Conservation (phyloP, 2,329 filamentous ascomycete species). For the Aspergillus felis region DNA sequence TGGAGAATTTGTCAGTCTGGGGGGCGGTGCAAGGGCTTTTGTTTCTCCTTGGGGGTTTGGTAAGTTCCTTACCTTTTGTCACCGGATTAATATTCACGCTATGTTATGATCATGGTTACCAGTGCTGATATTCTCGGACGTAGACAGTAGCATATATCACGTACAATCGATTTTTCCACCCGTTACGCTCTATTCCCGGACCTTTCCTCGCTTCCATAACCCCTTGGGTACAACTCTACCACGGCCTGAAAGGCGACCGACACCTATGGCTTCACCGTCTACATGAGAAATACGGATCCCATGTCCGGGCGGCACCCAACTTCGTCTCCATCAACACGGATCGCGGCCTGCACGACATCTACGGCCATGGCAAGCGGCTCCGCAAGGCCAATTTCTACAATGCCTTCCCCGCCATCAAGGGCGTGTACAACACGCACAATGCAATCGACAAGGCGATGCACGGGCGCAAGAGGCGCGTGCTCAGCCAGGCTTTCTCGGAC, state of each 20-base stretch:
- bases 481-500: slow-evolving; percentile 69
- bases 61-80: slow-evolving; percentile 8
- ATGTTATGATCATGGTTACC: too few relatives aligned
- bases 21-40: slow-evolving; percentile 12
- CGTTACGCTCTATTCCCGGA: slow-evolving; percentile 29
- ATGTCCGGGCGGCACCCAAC: slow-evolving; percentile 76
- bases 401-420: slow-evolving; percentile 63
- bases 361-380: slow-evolving; percentile 38
- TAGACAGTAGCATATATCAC: slow-evolving; percentile 27
- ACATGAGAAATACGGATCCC: slow-evolving; percentile 65
- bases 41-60: slow-evolving; percentile 16
- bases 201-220: slow-evolving; percentile 29
- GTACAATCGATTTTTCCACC: slow-evolving; percentile 36
- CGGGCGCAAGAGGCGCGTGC: slow-evolving; percentile 65
- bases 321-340: slow-evolving; percentile 72
- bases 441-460: slow-evolving; percentile 65
- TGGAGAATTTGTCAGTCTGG: slow-evolving; percentile 16
- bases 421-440: slow-evolving; percentile 68
- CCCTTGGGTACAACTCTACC: slow-evolving; percentile 61
- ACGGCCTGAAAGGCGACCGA: slow-evolving; percentile 69
- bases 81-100: too few relatives aligned
- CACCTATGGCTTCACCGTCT: slow-evolving; percentile 69
- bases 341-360: slow-evolving; percentile 49
- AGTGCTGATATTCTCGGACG: not conserved
- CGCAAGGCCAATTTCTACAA: slow-evolving; percentile 69